Percentiles rank a stretch among this genome's conserved stretches.
Evolutionary conservation across 1,284 basidiomycete species (phyloP).

Genomic region (Inonotus hispidus): DNA sequence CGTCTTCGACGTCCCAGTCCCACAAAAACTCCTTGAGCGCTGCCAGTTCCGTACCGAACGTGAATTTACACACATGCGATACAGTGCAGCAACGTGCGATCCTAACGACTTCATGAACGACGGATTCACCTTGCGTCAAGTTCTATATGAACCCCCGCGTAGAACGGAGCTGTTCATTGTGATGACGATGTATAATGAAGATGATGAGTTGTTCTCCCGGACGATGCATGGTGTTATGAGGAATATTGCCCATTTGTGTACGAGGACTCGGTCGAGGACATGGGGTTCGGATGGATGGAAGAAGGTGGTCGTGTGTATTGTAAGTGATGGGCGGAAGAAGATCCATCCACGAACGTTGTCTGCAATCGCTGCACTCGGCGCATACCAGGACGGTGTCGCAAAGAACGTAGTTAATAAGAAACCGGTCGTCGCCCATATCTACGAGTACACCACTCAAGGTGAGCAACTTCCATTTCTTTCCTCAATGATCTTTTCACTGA

Average conservation of each 20-base stretch:
- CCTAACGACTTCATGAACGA: constrained; percentile 81
- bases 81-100: constrained; percentile 90
- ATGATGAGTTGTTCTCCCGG: constrained; percentile 71
- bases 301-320: constrained; percentile 66
- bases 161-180: constrained; percentile 81
- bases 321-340: constrained; percentile 59
- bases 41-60: constrained; percentile 70
- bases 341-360: constrained; percentile 83
- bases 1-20: constrained; percentile 83
- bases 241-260: constrained; percentile 80
- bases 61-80: constrained; percentile 94
- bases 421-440: constrained; percentile 87
- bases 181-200: constrained; percentile 80
- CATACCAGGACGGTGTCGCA: constrained; percentile 84
- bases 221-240: constrained; percentile 94
- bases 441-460: constrained; percentile 92
- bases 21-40: constrained; percentile 79
- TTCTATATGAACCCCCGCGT: constrained; percentile 78
- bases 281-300: constrained; percentile 99
- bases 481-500: background rate
- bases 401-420: constrained; percentile 88
- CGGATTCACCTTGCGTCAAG: constrained; percentile 78
- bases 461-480: constrained; percentile 26
- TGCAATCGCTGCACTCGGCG: constrained; percentile 84
- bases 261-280: constrained; percentile 78